These are phyloP conservation scores for Suhomyces xylopsoci DNA, from an alignment of 805 yeast genomes.

Conservation along the genomic window DNA sequence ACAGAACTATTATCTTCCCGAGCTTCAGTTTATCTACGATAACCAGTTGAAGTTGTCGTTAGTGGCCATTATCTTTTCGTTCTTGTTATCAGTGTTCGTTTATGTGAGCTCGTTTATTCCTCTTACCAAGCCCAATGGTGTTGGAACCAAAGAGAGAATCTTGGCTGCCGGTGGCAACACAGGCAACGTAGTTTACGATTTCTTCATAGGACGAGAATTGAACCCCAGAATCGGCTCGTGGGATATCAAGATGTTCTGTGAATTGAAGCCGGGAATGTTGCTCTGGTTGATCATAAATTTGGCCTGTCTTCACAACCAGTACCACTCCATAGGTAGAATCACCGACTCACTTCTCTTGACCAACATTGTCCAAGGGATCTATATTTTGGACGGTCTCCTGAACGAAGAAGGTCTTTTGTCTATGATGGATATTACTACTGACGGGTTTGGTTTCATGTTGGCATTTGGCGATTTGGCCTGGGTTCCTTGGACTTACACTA, in stretches of 20 bases:
- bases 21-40: constrained; percentile 69
- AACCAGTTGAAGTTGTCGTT: constrained; percentile 64
- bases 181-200: constrained; percentile 71
- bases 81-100: constrained; percentile 58
- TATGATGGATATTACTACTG: constrained; percentile 95
- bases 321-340: constrained; percentile 53
- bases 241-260: constrained; percentile 91
- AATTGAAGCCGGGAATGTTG: constrained; percentile 89
- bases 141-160: constrained; percentile 60
- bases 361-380: constrained; percentile 68
- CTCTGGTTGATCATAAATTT: constrained; percentile 79
- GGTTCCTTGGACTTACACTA: constrained; percentile 87
- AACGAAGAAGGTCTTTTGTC: constrained; percentile 87
- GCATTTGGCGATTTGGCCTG: constrained; percentile 90
- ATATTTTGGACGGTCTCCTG: constrained; percentile 86
- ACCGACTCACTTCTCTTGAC: constrained; percentile 73
- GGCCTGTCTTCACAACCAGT: constrained; percentile 81
- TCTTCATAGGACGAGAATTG: constrained; percentile 96
- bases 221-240: constrained; percentile 84
- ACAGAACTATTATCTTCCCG: constrained; percentile 65
- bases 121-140: constrained; percentile 46
- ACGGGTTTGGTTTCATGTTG: constrained; percentile 96
- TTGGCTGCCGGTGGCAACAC: constrained; percentile 87
- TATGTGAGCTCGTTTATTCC: constrained; percentile 70
- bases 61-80: constrained; percentile 62